phyloP scores from a whole-genome alignment of 305 asterid species.

The Fraxinus albicans region DNA sequence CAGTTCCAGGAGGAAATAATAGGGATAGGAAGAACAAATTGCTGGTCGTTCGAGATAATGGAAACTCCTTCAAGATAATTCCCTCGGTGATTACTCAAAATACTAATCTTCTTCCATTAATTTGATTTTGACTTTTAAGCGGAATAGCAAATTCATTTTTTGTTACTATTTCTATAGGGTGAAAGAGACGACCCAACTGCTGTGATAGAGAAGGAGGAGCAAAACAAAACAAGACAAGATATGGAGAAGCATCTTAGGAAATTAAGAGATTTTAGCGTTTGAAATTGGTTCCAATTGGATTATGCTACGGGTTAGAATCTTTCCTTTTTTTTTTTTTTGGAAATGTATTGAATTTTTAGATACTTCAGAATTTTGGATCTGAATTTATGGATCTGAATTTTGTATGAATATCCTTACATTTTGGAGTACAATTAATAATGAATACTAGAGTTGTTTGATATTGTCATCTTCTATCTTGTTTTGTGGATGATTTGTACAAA shows the following conservation, averaged over 20 bases:
- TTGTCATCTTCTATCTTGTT: no score
- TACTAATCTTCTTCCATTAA: no score
- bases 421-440: no score
- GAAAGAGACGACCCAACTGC: conserved; percentile 76
- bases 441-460: no score
- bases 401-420: no score
- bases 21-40: conserved; percentile 80
- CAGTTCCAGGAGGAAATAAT: conserved; percentile 69
- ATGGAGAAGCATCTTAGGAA: conserved; percentile 88
- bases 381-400: no score
- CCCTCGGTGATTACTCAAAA: conserved; percentile 44
- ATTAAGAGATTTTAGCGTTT: conserved; percentile 74
- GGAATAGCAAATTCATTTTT: conserved; percentile 1
- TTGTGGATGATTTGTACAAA: no score
- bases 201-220: conserved; percentile 62
- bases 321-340: no score
- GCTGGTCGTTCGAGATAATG: conserved; percentile 80
- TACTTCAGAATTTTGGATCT: no score
- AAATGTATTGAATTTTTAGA: no score
- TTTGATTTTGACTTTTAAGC: no score
- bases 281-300: conserved; percentile 72
- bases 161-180: conserved; percentile 32
- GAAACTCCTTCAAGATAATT: conserved; percentile 80
- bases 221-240: conserved; percentile 58
- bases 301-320: background rate